Percentiles rank a stretch among this genome's conserved stretches.
Conservation (phyloP, 441 rosid genomes). For the Aleurites moluccanus region DNA sequence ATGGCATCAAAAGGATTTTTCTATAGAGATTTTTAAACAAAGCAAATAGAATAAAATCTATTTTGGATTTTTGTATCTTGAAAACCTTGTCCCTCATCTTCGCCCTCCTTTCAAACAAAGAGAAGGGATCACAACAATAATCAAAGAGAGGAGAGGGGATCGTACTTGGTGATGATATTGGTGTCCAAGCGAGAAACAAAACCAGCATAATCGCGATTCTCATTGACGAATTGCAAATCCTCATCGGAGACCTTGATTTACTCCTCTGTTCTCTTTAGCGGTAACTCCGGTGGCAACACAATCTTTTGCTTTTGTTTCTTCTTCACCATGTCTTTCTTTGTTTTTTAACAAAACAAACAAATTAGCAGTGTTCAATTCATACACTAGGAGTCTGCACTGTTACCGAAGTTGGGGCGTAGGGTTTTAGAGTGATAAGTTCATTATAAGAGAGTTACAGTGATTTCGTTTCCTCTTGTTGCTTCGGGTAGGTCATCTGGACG, state of each 20-base stretch:
- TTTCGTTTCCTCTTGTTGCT: not conserved
- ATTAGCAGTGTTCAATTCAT: not conserved
- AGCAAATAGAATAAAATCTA: no score
- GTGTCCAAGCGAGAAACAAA: constrained; percentile 64
- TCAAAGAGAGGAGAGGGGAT: not conserved
- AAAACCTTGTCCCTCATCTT: no score
- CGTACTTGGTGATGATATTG: constrained; percentile 52
- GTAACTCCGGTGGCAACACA: constrained; percentile 64
- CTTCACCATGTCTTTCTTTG: constrained; percentile 25
- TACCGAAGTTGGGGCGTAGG: constrained; percentile 18
- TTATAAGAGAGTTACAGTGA: not conserved
- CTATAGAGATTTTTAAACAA: no score
- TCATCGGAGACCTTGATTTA: no score
- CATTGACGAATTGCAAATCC: constrained; percentile 50
- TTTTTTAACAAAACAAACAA: constrained; percentile 20
- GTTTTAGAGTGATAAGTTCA: not conserved
- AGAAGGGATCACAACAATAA: no score
- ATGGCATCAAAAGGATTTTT: no score
- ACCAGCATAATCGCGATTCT: constrained; percentile 60
- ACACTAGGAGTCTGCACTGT: not conserved
- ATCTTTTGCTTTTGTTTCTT: constrained; percentile 49
- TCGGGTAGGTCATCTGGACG: no score
- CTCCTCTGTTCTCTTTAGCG: constrained; percentile 66
- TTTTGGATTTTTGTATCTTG: no score
- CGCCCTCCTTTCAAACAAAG: no score